phyloP scores from a whole-genome alignment of 805 yeast genomes.

The Wickerhamiella qilinensis region DNA sequence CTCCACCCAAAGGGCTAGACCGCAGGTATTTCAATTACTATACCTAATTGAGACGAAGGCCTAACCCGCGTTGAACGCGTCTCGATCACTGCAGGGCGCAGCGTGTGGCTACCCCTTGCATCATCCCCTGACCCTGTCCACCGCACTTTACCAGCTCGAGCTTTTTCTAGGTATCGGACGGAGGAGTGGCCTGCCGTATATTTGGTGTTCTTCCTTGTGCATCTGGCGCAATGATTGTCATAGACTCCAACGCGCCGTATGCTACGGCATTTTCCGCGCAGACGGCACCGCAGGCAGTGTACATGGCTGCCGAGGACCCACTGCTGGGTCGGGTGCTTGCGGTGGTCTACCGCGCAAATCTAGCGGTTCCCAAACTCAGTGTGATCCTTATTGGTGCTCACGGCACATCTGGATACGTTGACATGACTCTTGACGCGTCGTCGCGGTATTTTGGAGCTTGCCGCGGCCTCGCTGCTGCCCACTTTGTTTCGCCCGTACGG shows the following conservation, averaged over 20 bases:
- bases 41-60: not conserved
- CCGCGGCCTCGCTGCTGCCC: conserved; percentile 39
- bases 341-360: conserved; percentile 18
- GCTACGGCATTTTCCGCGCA: conserved; percentile 15
- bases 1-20: too few relatives aligned
- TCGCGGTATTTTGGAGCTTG: conserved; percentile 72
- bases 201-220: too few relatives aligned
- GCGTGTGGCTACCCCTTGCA: too few relatives aligned
- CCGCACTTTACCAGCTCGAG: too few relatives aligned
- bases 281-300: conserved; percentile 20
- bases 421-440: conserved; percentile 37
- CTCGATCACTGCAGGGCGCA: too few relatives aligned
- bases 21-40: not conserved
- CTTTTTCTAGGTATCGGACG: too few relatives aligned
- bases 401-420: conserved; percentile 46
- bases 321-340: conserved; percentile 21
- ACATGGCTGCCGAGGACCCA: conserved; percentile 22
- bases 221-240: too few relatives aligned
- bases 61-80: too few relatives aligned
- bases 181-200: too few relatives aligned
- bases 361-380: conserved; percentile 14
- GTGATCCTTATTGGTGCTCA: conserved; percentile 25
- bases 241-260: conserved; percentile 23
- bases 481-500: conserved; percentile 43
- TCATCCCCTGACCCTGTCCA: too few relatives aligned